Evolutionary conservation across 1,284 basidiomycete species (phyloP).

Genomic region (Cystobasidium slooffiae): DNA sequence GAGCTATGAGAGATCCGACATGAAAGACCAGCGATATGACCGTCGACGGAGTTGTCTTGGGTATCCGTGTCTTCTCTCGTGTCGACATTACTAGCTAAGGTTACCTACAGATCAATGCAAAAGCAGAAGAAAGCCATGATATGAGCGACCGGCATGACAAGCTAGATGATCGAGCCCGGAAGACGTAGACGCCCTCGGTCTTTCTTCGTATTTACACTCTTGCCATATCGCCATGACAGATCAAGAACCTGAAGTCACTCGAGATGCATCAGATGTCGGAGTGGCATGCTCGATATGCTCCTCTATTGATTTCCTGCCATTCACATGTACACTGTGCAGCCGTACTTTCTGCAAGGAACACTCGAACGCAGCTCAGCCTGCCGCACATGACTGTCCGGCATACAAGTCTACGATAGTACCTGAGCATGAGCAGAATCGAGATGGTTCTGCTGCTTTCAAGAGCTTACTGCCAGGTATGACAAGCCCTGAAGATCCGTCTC

Average conservation of each 20-base stretch:
- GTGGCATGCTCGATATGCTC: conserved; percentile 23
- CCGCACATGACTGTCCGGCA: conserved; percentile 12
- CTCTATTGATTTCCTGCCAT: conserved; percentile 40
- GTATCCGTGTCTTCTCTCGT: conserved; percentile 7
- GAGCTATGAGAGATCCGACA: conserved; percentile 20
- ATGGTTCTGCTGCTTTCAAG: conserved; percentile 11
- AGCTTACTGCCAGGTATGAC: conserved; percentile 11
- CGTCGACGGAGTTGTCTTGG: conserved; percentile 35
- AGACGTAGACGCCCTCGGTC: too few species aligned
- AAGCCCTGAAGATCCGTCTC: neutral
- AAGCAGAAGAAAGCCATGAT: too few species aligned
- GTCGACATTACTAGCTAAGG: too few species aligned
- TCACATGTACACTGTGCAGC: conserved; percentile 28
- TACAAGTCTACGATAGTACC: neutral
- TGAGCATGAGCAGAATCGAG: neutral
- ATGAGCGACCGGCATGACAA: too few species aligned
- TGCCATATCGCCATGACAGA: neutral
- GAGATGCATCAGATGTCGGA: conserved; percentile 41
- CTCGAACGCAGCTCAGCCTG: conserved; percentile 19
- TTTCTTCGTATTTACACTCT: too few species aligned
- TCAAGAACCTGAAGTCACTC: neutral
- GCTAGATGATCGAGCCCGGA: too few species aligned
- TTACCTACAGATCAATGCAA: too few species aligned
- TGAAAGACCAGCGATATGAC: conserved; percentile 23
- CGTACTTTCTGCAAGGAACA: conserved; percentile 34